Conservation (phyloP, 2,329 filamentous ascomycete species). For the Zasmidium angulare region DNA sequence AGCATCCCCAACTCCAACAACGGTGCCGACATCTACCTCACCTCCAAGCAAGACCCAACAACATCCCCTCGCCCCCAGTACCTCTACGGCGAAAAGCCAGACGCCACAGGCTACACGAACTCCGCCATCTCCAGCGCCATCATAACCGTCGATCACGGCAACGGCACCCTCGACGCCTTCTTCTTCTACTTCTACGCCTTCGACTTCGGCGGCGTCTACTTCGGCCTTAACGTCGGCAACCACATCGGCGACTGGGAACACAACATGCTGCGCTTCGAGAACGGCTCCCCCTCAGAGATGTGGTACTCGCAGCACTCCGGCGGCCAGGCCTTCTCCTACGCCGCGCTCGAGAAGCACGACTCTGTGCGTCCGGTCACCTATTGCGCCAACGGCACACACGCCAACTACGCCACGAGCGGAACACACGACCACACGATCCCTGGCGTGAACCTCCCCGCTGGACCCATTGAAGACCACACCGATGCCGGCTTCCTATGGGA, state of each 20-base stretch:
- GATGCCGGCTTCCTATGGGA: conserved; percentile 61
- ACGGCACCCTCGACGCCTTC: conserved; percentile 57
- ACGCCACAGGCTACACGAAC: conserved; percentile 51
- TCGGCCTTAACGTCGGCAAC: conserved; percentile 41
- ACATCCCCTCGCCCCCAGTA: conserved; percentile 39
- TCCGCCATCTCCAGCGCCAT: conserved; percentile 53
- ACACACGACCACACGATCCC: conserved; percentile 65
- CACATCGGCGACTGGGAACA: conserved; percentile 66
- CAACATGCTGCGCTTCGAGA: conserved; percentile 64
- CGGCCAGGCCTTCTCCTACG: conserved; percentile 64
- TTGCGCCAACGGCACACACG: conserved; percentile 62
- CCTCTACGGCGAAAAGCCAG: conserved; percentile 55
- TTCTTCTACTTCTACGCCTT: conserved; percentile 62
- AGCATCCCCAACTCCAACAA: conserved; percentile 37
- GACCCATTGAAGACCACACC: conserved; percentile 56
- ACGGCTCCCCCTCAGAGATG: conserved; percentile 51
- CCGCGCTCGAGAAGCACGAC: conserved; percentile 51
- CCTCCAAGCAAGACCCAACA: conserved; percentile 42
- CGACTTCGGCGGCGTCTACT: conserved; percentile 51
- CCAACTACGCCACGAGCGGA: conserved; percentile 61
- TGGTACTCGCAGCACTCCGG: conserved; percentile 65
- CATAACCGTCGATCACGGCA: conserved; percentile 58
- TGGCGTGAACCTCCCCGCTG: conserved; percentile 55
- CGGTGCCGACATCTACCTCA: conserved; percentile 42
- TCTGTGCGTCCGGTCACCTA: conserved; percentile 53